Percentiles rank a stretch among this genome's conserved stretches.
Conservation (phyloP, 2,329 filamentous ascomycete genomes). For the Phaeomoniella chlamydospora region DNA sequence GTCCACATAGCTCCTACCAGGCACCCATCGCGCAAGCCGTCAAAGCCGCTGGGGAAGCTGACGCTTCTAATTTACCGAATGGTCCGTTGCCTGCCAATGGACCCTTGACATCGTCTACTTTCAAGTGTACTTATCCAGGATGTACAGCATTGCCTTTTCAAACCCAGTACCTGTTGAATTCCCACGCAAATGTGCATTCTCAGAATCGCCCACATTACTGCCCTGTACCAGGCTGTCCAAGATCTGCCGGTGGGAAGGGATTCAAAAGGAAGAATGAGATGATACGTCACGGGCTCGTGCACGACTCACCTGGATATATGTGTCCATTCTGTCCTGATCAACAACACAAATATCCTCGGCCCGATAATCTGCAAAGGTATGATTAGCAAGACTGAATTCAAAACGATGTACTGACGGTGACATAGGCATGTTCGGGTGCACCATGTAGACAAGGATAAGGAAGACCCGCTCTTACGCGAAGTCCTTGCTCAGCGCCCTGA, state of each 20-base stretch:
- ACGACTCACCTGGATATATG: slow-evolving; percentile 86
- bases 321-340: slow-evolving; percentile 92
- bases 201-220: slow-evolving; percentile 50
- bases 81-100: slow-evolving; percentile 12
- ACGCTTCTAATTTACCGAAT: slow-evolving; percentile 11
- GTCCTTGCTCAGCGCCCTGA: slow-evolving; percentile 78
- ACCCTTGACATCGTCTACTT: slow-evolving; percentile 17
- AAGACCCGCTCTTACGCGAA: slow-evolving; percentile 66
- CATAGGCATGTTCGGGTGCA: slow-evolving; percentile 80
- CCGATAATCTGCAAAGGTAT: slow-evolving; percentile 89
- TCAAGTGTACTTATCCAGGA: slow-evolving; percentile 39
- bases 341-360: slow-evolving; percentile 86
- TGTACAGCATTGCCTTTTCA: slow-evolving; percentile 47
- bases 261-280: slow-evolving; percentile 59
- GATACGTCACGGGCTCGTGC: slow-evolving; percentile 70
- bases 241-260: slow-evolving; percentile 47
- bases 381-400: slow-evolving; percentile 12
- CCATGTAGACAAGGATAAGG: slow-evolving; percentile 77
- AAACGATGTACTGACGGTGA: slow-evolving; percentile 3
- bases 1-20: slow-evolving; percentile 21
- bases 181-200: slow-evolving; percentile 47
- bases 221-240: slow-evolving; percentile 40
- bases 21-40: slow-evolving; percentile 20
- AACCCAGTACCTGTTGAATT: slow-evolving; percentile 50
- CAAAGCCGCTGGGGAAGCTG: slow-evolving; percentile 10